Base-by-base conservation (phyloP, 176 grass and related monocot species). In the Echinochloa phyllopogon region DNA sequence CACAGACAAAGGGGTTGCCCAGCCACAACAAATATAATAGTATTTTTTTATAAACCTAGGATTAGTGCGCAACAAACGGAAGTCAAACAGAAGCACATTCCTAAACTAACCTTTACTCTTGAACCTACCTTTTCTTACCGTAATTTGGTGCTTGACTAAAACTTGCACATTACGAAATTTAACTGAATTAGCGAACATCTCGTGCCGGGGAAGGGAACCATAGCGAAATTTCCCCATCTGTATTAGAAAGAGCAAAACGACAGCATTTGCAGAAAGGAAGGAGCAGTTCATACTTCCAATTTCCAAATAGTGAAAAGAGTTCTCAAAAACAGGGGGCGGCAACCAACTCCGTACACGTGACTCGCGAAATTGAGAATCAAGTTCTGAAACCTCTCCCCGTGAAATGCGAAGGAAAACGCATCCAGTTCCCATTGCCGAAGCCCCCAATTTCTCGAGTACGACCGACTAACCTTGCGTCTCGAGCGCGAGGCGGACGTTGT, bases 401-500 rank as follows among this genome's bases (percentile, higher is more conserved):
- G 3, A 38, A 70, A 49, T 18, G 25, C n/a, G 50, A 16, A 57
- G 6, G n/a, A 21, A 13, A 10, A 15, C 25, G 14, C 36, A 18
- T 8, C 74, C 37, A 20, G 43, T 23, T 16, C 68, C 15, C 87
- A 21, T 56, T 36, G 10, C 33, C 1, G 8, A 52, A 47, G 44
- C 18, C 27, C 2, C 39, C 47, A 44, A 21, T 59, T 11, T 25
- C 38, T 47, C 17, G 13, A 48, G 13, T 47, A 63, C 11, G 4
- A 25, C 16, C 2, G 4, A 61, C 86, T 49, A 45, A 99, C 96
- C 96, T 92, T 96, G 93, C 33, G 86, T 94, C 81, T 99, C 93
- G 65, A 99, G 88, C 78, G 94, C 91, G 77, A 99, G 89, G 82
- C 89, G 82, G 70, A 99, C 93, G 87, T 75, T 27, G 91, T 96